Conservation (phyloP, 345 rosid genomes). For the sweet orange (Citrus sinensis) region DVS_A1.0 CM039169.1:6765501-6766000, state of each 20-base stretch:
- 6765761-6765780: not conserved
- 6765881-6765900: not conserved
- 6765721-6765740: not conserved
- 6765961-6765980: not conserved
- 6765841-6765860: not conserved
- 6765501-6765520: not conserved
- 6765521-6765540: not conserved
- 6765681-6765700: not conserved
- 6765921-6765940: not conserved
- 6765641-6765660: too few species aligned
- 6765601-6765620: not conserved
- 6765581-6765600: not conserved
- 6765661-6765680: not conserved
- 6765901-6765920: not conserved
- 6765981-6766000: too few species aligned
- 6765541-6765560: not conserved
- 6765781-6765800: too few species aligned
- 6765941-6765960: not conserved
- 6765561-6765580: not conserved
- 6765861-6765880: not conserved
- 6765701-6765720: too few species aligned
- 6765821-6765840: too few species aligned
- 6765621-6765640: too few species aligned
- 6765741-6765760: not conserved
- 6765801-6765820: too few species aligned